Conservation (phyloP, 2,329 filamentous ascomycete species). For the Paraconiothyrium brasiliense region DNA sequence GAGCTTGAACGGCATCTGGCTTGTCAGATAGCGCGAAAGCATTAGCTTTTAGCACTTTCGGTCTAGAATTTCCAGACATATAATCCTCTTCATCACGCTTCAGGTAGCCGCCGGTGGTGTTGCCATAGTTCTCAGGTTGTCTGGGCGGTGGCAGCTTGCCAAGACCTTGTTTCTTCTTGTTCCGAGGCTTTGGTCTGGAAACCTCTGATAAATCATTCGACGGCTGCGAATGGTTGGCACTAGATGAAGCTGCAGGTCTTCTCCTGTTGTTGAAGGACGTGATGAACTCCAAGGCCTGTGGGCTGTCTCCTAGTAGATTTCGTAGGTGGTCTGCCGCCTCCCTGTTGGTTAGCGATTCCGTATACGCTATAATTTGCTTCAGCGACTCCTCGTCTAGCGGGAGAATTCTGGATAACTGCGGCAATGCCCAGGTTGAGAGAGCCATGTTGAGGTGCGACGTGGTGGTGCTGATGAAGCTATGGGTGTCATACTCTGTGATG, state of each 20-base stretch:
- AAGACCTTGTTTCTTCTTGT: conserved; percentile 54
- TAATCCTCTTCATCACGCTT: conserved; percentile 82
- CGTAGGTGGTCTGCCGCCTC: conserved; percentile 86
- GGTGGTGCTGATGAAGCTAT: conserved; percentile 12
- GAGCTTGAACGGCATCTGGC: conserved; percentile 55
- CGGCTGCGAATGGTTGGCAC: conserved; percentile 24
- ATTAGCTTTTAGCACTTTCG: conserved; percentile 54
- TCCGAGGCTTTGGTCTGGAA: conserved; percentile 45
- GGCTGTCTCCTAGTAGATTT: conserved; percentile 86
- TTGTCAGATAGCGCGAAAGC: conserved; percentile 62
- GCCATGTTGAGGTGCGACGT: conserved; percentile 40
- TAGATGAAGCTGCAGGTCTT: conserved; percentile 43
- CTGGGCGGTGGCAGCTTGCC: conserved; percentile 54
- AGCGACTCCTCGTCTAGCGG: conserved; percentile 87
- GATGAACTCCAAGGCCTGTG: conserved; percentile 77
- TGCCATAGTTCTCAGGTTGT: conserved; percentile 67
- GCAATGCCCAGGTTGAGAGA: conserved; percentile 65
- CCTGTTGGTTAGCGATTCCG: conserved; percentile 76
- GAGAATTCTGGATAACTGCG: conserved; percentile 80
- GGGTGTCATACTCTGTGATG: conserved; percentile 26
- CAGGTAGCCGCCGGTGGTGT: conserved; percentile 74
- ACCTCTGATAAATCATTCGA: conserved; percentile 40
- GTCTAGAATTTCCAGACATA: conserved; percentile 60
- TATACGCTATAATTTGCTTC: conserved; percentile 84
- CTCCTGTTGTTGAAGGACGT: conserved; percentile 76